Evolutionary conservation across 2,329 filamentous ascomycete genomes (phyloP), one percentile per base, ranked within the genome.

Genomic region (Clonostachys solani): DNA sequence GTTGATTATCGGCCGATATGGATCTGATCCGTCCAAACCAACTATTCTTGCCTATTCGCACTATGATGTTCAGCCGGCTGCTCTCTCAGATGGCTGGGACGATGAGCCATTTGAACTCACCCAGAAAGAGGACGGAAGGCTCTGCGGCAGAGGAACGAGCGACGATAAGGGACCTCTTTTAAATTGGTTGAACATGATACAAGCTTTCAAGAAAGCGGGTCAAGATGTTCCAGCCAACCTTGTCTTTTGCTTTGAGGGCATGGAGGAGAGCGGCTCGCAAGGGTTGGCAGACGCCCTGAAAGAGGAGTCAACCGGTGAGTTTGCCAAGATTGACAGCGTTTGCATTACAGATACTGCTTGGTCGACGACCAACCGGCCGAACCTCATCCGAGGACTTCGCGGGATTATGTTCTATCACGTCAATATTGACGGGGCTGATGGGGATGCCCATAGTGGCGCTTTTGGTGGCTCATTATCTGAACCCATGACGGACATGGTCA

Each of bases 281-380:
- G 94, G 94, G 36, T 79, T 99, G 47, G 94, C 99, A 62, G 92
- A 96, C 58, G 87, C 97, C 56, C 96, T 99, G 69, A 79, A 87
- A 56, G 85, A 81, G 42, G 94, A 99, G 73, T 91, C 87, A 55
- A 90, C 95, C 73, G 87, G 88, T 60, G 97, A 86, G 77, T 99
- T 99, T 75, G 90, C 90, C 61, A 92, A 96, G 59, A 84, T 91
- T 35, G 94, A 99, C 56, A 94, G 92, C 7, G 90, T 97, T 50
- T 99, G 94, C 74, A 99, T 99, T 65, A 96, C 90, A 43, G 94
- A 99, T 71, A 99, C 99, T 80, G 99, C 99, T 83, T 99, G 94
- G 94, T 84, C 99, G 37, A 94, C 94, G 49, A 97, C 94, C 6
- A 90, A 97, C 79, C 96, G 96, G 80, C 94, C 94, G 12, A 99